phyloP scores from a whole-genome alignment of 2,329 filamentous ascomycete genomes.

The Alternaria sp. region DNA sequence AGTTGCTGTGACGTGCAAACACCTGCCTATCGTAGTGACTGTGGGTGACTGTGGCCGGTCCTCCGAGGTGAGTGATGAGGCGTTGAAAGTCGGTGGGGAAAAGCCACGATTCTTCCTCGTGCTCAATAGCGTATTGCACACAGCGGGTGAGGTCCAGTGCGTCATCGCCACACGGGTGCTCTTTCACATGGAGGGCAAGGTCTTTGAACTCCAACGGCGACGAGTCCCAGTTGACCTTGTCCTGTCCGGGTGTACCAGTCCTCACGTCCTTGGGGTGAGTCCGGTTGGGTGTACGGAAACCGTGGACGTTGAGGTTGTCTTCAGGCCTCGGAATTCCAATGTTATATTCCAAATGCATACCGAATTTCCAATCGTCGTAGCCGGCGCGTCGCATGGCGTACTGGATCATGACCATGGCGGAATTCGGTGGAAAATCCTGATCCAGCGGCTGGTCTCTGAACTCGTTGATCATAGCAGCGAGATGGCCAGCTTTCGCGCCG shows the following conservation, averaged over 20 bases:
- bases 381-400: constrained; percentile 28
- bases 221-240: constrained; percentile 11
- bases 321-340: constrained; percentile 8
- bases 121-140: constrained; percentile 26
- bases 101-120: constrained; percentile 30
- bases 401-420: constrained; percentile 27
- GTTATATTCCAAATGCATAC: constrained; percentile 7
- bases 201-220: constrained; percentile 27
- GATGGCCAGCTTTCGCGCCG: constrained; percentile 16
- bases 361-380: constrained; percentile 18
- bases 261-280: constrained; percentile 18
- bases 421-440: constrained; percentile 12
- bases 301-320: constrained; percentile 19
- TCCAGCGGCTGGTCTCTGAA: constrained; percentile 11
- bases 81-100: constrained; percentile 31
- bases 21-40: constrained; percentile 24
- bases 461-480: constrained; percentile 23
- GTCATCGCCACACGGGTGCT: constrained; percentile 29
- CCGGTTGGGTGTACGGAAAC: constrained; percentile 25
- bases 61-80: constrained; percentile 28
- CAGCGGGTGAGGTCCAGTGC: constrained; percentile 39
- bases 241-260: neutral
- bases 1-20: constrained; percentile 20
- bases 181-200: constrained; percentile 28
- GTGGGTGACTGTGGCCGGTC: constrained; percentile 14